Conservation (phyloP, 2,329 filamentous ascomycete species). For the Arthroderma sp. region DNA sequence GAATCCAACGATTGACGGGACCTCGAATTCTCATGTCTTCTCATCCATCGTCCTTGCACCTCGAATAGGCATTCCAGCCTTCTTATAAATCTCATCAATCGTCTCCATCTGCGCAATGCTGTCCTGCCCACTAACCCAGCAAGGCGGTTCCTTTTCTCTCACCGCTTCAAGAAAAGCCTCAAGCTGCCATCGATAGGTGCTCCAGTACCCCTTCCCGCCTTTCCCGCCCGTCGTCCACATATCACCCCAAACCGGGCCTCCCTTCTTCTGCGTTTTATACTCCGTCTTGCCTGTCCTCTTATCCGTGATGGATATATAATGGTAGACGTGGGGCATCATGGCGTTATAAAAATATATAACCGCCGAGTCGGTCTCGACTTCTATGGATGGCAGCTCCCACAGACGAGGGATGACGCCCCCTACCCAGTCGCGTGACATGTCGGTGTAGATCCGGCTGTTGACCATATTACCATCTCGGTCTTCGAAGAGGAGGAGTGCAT, state of each 20-base stretch:
- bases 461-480: slow-evolving; percentile 12
- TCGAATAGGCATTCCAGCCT: slow-evolving; percentile 7
- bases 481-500: slow-evolving; percentile 18
- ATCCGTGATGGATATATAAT: slow-evolving; percentile 20
- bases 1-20: no score
- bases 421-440: slow-evolving; percentile 17
- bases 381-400: slow-evolving; percentile 22
- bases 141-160: slow-evolving; percentile 8
- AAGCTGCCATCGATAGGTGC: slow-evolving; percentile 11
- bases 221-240: slow-evolving; percentile 19
- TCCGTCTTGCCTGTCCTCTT: slow-evolving; percentile 17
- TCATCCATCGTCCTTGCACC: neutral
- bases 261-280: slow-evolving; percentile 16
- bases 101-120: slow-evolving; percentile 7
- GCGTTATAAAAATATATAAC: slow-evolving; percentile 21
- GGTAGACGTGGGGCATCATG: slow-evolving; percentile 24
- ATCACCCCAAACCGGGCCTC: slow-evolving; percentile 21
- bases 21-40: neutral
- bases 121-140: slow-evolving; percentile 9
- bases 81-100: slow-evolving; percentile 9
- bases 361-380: slow-evolving; percentile 20
- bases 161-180: slow-evolving; percentile 11
- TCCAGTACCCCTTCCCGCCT: slow-evolving; percentile 8
- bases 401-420: slow-evolving; percentile 17
- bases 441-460: slow-evolving; percentile 20